Base-by-base conservation (phyloP, 2,329 filamentous ascomycete species). In the Fusarium siculi region DNA sequence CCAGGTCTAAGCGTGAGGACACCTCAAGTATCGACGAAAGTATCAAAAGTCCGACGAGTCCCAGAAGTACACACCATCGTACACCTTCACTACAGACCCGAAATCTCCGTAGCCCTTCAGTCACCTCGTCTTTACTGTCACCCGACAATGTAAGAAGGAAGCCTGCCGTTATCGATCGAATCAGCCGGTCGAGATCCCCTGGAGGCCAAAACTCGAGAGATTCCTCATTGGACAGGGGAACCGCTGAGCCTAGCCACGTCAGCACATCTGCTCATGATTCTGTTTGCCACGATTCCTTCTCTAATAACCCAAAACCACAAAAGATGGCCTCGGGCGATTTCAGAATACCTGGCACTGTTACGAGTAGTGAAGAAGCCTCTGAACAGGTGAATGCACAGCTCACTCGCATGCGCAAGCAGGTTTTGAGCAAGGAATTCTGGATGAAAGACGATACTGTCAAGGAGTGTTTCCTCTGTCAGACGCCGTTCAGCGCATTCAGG, bases 391-490 rank as follows among this genome's bases (percentile, higher is more conserved):
- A 85, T 76, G 87, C 89, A 14, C 87, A 89, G 61, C 83, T 92
- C 11, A 90, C 90, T 55, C 92, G 93, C 75, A 92, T 97, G 86
- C 91, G 93, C 70, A 93, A 94, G 77, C 95, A 96, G 78, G 92
- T 99, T 12, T 84, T 98, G 50, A 97, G 93, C 80, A 96, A 95
- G 78, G 95, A 98, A 76, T 98, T 97, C 77, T 98, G 96, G 96
- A 99, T 99, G 96, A 93, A 95, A 67, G 96, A 99, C 80, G 96
- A 98, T 79, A 98, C 97, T 71, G 97, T 96, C 67, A 98, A 97
- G 80, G 96, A 98, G 77, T 99, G 96, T 79, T 99, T 98, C 80
- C 90, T 94, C 49, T 99, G 96, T 78, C 94, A 94, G 49, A 93
- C 94, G 66, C 89, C 93, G 4, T 99, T 99, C 79, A 95, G 94